Conservation (phyloP, 176 grass and related monocot species). For the Chrysopogon serrulatus region DNA sequence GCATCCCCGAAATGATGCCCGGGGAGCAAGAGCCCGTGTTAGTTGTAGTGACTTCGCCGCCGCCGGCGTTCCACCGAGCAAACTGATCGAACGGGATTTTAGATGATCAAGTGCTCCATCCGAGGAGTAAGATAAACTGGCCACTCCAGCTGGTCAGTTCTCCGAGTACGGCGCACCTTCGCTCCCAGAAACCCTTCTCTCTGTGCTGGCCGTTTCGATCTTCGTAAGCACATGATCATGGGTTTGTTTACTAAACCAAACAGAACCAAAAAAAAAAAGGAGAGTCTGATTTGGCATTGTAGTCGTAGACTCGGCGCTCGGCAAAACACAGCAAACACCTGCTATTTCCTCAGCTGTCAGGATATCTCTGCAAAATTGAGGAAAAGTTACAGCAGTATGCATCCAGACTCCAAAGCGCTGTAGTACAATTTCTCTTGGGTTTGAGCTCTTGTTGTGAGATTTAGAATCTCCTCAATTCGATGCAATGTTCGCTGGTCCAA, state of each 20-base stretch:
- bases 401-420: background rate
- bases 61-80: background rate
- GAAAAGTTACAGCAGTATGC: slow-evolving; percentile 6
- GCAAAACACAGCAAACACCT: background rate
- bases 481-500: background rate
- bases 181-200: background rate
- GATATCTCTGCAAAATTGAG: slow-evolving; percentile 3
- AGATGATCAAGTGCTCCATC: background rate
- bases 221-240: background rate
- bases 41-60: background rate
- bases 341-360: background rate
- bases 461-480: slow-evolving; percentile 6
- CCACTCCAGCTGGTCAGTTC: background rate
- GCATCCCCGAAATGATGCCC: slow-evolving; percentile 21
- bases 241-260: background rate
- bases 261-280: background rate
- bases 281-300: background rate
- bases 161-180: background rate
- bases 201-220: background rate
- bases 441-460: background rate
- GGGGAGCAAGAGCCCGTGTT: slow-evolving; percentile 41
- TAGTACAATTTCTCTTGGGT: background rate
- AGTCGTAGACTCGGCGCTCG: background rate
- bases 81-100: background rate
- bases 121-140: background rate